Percentiles rank a stretch among this genome's conserved stretches.
These are phyloP conservation scores for Saksenaea vasiformis DNA, from an alignment of 371 early-diverging fungal genomes.

Conservation along the genomic window DNA sequence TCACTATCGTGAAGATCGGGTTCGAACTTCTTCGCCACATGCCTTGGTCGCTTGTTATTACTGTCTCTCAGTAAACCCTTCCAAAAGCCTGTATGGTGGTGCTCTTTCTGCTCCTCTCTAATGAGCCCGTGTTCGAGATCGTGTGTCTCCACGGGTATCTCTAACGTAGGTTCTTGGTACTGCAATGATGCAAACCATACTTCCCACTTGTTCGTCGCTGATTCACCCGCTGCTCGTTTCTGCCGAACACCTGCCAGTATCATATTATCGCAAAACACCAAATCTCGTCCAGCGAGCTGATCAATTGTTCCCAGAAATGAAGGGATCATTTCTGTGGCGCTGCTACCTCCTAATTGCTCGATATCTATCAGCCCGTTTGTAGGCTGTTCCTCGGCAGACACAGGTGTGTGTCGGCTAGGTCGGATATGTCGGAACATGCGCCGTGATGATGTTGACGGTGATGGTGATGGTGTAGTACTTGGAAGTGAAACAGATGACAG, in stretches of 20 bases:
- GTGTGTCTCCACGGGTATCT: slow-evolving; percentile 26
- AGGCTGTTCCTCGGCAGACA: not conserved
- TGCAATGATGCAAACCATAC: slow-evolving; percentile 42
- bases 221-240: not conserved
- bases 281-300: slow-evolving; percentile 29
- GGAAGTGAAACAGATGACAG: slow-evolving; percentile 2
- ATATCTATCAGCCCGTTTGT: slow-evolving; percentile 28
- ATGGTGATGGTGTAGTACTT: not conserved
- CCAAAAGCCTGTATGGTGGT: not conserved
- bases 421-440: slow-evolving; percentile 8
- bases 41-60: not conserved
- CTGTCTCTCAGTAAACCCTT: not conserved
- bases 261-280: slow-evolving; percentile 40
- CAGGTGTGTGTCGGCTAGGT: not conserved
- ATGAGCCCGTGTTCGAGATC: slow-evolving; percentile 24
- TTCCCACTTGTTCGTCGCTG: slow-evolving; percentile 27
- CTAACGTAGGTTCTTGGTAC: slow-evolving; percentile 22
- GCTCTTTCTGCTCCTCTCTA: not conserved
- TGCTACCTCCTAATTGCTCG: slow-evolving; percentile 28
- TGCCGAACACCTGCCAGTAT: slow-evolving; percentile 39
- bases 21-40: not conserved
- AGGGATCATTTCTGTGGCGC: slow-evolving; percentile 18
- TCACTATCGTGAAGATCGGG: slow-evolving; percentile 5
- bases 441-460: not conserved
- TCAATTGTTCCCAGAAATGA: slow-evolving; percentile 33